These are phyloP conservation scores for Xylariaceae sp. DNA, from an alignment of 2,329 filamentous ascomycete genomes.

Conservation along the genomic window DNA sequence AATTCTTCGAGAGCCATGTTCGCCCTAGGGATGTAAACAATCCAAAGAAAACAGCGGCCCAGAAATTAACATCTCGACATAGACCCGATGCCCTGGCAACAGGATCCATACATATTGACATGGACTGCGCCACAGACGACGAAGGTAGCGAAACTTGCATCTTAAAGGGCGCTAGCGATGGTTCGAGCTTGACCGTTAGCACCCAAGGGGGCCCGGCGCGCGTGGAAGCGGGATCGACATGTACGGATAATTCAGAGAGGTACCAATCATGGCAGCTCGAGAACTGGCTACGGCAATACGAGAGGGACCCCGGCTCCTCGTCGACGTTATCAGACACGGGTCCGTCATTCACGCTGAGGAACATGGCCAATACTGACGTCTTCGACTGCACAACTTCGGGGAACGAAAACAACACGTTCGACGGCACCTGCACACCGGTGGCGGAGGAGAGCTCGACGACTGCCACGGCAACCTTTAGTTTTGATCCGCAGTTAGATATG, in stretches of 20 bases:
- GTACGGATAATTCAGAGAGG: constrained; percentile 28
- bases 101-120: constrained; percentile 33
- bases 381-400: constrained; percentile 32
- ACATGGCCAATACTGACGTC: constrained; percentile 30
- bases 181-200: constrained; percentile 19
- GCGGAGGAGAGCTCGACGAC: constrained; percentile 14
- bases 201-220: constrained; percentile 24
- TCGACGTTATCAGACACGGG: constrained; percentile 32
- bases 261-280: constrained; percentile 41
- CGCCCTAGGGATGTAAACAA: neutral
- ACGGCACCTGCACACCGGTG: constrained; percentile 30
- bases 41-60: neutral
- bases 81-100: constrained; percentile 36
- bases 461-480: constrained; percentile 29
- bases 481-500: constrained; percentile 35
- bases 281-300: constrained; percentile 35
- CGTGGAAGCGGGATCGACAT: constrained; percentile 19
- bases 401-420: constrained; percentile 27
- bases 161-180: constrained; percentile 19
- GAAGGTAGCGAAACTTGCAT: constrained; percentile 30
- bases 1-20: neutral
- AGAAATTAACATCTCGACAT: neutral
- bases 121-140: constrained; percentile 33
- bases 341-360: constrained; percentile 37
- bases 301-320: constrained; percentile 30